Base-by-base conservation (phyloP, 2,329 filamentous ascomycete species). In the Peltaster fructicola region DNA sequence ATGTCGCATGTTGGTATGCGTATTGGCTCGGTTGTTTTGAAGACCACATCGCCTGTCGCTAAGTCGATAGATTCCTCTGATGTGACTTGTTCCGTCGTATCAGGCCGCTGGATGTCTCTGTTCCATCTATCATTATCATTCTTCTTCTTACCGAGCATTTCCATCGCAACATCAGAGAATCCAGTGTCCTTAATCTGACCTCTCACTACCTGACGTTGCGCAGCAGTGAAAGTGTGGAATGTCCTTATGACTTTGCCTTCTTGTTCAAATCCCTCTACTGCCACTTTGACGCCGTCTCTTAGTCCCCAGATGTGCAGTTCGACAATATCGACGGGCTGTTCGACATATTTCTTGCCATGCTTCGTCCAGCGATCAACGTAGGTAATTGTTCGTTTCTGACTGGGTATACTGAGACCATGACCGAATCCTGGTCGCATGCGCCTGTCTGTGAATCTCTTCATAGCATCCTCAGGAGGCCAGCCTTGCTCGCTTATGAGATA, bases 241-340 rank as follows among this genome's bases (percentile, higher is more conserved):
- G 67, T 61, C 44, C 80, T 73, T 38, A 95, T 92, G 39, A 67
- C 72, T 54, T 80, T 84, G 5, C 88, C 85, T 37, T 88, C 76
- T n/a, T 95, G 77, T 2, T 72, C 69, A 35, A 73, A 95, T 0
- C 82, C 82, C 44, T 90, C 77, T 1, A 95, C 65, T 1, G 73
- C 68, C 15, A 95, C 65, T 50, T 88, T 90, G 32, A 95, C 84
- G 0, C 85, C 84, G 38, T 84, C 73, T 22, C 80, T 61, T 24
- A 95, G 48, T 0, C 84, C 88, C 80, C 81, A 93, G 8, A 84
- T 68, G 43, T 92, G 84, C 1, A 98, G 61, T 48, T 95, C 85
- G 7, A 84, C 48, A 19, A 95, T 70, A 51, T 95, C 84, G 1
- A 93, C 64, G 23, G 73, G 68, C 10, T 78, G 61, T 43, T 95